Base-by-base conservation (phyloP, 2,329 filamentous ascomycete genomes). In the Paecilomyces dactylethromorphus region DNA sequence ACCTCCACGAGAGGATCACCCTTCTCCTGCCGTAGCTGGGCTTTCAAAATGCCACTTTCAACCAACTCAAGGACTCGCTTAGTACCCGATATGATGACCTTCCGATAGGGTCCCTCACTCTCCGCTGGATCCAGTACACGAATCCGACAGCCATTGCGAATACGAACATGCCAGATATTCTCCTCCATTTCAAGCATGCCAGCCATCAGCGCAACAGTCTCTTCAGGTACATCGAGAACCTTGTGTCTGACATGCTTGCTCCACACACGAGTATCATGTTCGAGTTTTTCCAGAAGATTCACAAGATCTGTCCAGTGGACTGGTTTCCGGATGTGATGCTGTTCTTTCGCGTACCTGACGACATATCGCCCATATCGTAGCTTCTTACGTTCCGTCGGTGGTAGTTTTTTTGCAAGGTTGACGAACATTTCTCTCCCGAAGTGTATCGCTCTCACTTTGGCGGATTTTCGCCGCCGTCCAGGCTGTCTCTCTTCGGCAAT, bases 91-190 rank as follows among this genome's bases (percentile, higher is more conserved):
- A 77, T 54, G 24, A 75, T 59, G 31, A 74, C 67, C 56, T 69
- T 74, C 39, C 75, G 74, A 57, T 66, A 59, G 5, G 62, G 39
- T 11, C 74, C 70, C 32, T 69, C 63, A 53, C 69, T 72, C 53
- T 74, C 64, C 1, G 54, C 45, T n/a, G 66, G 58, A 53, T 65
- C 63, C 29, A 74, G 57, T 11, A 76, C 67, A 55, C 74, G 74
- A n/a, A 77, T 69, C 35, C 67, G 67, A 53, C 74, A 76, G 24
- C 74, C 75, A 57, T 74, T 72, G 13, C 65, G 68, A 15, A 75
- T 57, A 10, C 63, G 59, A 6, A 72, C 62, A 58, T 68, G 68
- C 69, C 69, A 76, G 7, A 76, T 66, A 59, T 77, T 78, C 60
- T 78, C 75, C 35, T 62, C 60, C 58, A 66, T 63, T 3, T 67